Conservation (phyloP, 2,329 filamentous ascomycete species). For the Aspergillus phoenicis region DNA sequence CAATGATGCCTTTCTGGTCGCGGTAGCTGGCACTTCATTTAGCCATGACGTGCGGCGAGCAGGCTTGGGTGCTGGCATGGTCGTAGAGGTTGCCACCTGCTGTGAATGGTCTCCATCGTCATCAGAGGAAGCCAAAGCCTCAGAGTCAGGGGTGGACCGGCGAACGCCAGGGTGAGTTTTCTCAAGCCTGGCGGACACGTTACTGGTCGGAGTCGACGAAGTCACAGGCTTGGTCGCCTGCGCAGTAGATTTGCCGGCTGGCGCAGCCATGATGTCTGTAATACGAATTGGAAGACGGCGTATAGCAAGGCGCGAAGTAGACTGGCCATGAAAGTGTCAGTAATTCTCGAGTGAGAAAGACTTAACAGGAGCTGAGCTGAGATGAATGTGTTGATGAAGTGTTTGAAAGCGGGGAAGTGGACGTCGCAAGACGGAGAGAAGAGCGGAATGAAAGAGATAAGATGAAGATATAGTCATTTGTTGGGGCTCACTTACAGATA, state of each 20-base stretch:
- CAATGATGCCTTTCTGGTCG: constrained; percentile 75
- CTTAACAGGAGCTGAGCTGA: background rate
- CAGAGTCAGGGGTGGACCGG: constrained; percentile 89
- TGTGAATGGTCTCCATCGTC: constrained; percentile 76
- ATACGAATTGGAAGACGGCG: background rate
- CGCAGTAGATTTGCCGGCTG: constrained; percentile 28
- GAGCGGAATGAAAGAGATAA: background rate
- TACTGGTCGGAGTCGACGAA: constrained; percentile 55
- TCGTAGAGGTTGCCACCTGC: constrained; percentile 53
- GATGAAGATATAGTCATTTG: too few relatives aligned
- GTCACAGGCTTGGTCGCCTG: constrained; percentile 39
- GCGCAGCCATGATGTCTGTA: constrained; percentile 45
- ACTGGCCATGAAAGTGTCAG: background rate
- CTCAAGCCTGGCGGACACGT: constrained; percentile 69
- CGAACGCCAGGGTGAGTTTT: constrained; percentile 70
- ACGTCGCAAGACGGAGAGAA: background rate
- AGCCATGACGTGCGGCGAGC: constrained; percentile 80
- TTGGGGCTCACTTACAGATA: background rate
- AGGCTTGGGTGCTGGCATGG: constrained; percentile 60
- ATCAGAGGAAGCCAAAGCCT: constrained; percentile 90
- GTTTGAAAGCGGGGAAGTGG: too few relatives aligned
- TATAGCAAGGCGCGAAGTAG: background rate
- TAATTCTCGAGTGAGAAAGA: background rate
- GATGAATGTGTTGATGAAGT: too few relatives aligned
- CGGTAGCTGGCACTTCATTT: constrained; percentile 72